phyloP scores from a whole-genome alignment of 1,284 basidiomycete genomes.

The Schizopora paradoxa region DNA sequence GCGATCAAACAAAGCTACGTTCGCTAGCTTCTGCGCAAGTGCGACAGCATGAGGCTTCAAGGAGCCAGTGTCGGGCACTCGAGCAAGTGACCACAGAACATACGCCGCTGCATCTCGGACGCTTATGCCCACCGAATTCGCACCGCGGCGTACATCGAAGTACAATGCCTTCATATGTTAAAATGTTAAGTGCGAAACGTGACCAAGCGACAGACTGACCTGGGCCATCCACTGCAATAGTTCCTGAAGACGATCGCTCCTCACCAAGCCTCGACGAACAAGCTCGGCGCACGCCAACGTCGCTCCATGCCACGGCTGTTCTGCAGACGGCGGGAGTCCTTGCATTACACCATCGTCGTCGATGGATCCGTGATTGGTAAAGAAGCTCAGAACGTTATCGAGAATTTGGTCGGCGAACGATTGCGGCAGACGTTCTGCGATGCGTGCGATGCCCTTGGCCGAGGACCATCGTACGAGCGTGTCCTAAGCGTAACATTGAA shows the following conservation, averaged over 20 bases:
- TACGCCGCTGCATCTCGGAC: conserved; percentile 95
- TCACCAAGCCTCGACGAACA: conserved; percentile 74
- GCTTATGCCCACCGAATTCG: conserved; percentile 90
- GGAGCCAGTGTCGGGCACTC: conserved; percentile 60
- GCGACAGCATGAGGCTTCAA: conserved; percentile 58
- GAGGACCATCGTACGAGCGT: conserved; percentile 94
- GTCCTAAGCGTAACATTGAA: conserved; percentile 49
- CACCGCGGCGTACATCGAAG: conserved; percentile 89
- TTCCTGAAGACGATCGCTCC: conserved; percentile 49
- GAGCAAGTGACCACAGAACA: conserved; percentile 90
- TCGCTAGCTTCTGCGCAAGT: conserved; percentile 69
- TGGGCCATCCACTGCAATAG: conserved; percentile 77
- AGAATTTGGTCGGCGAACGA: conserved; percentile 78
- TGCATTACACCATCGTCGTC: conserved; percentile 48
- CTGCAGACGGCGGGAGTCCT: conserved; percentile 71
- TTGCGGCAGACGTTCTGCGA: conserved; percentile 74
- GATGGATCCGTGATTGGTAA: conserved; percentile 59
- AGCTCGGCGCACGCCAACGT: conserved; percentile 92
- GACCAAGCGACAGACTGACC: conserved; percentile 36
- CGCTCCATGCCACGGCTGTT: conserved; percentile 93
- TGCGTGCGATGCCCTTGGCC: conserved; percentile 87
- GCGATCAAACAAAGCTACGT: conserved; percentile 84
- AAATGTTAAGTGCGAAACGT: conserved; percentile 15
- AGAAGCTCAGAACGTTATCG: conserved; percentile 69
- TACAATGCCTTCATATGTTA: conserved; percentile 63